Evolutionary conservation across 345 rosid genomes (phyloP).

Genomic region (Zanthoxylum bungeanum): DNA sequence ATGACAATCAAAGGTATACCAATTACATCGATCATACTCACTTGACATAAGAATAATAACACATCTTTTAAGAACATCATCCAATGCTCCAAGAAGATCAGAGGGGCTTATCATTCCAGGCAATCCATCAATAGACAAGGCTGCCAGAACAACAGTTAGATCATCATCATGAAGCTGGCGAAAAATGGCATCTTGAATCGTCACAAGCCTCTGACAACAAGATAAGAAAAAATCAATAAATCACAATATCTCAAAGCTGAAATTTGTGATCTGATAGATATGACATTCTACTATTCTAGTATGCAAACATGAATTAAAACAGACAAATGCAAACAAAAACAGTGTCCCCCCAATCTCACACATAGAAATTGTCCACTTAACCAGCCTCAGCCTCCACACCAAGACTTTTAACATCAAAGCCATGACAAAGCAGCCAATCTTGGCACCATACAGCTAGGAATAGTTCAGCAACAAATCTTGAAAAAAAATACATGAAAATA

Average conservation of each 20-base stretch:
- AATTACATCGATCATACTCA: constrained; percentile 28
- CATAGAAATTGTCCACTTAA: neutral
- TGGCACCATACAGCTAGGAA: neutral
- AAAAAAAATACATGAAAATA: neutral
- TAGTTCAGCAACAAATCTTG: neutral
- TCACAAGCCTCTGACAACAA: constrained; percentile 54
- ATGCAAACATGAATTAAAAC: neutral
- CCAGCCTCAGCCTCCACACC: neutral
- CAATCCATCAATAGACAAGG: constrained; percentile 61
- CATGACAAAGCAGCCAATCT: neutral
- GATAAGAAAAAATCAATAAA: neutral
- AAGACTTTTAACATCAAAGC: neutral
- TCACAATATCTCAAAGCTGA: neutral
- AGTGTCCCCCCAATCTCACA: neutral
- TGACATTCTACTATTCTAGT: neutral
- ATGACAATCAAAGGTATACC: neutral
- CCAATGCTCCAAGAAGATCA: constrained; percentile 59
- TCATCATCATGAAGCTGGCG: constrained; percentile 81
- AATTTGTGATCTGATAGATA: neutral
- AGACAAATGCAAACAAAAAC: neutral
- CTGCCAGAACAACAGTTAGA: constrained; percentile 69
- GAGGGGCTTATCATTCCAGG: constrained; percentile 44
- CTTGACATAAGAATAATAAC: constrained; percentile 43
- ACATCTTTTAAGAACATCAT: constrained; percentile 53
- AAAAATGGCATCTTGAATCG: constrained; percentile 62